Percentiles rank a stretch among this genome's conserved stretches.
Conservation (phyloP, 2,329 filamentous ascomycete species). For the Clonostachys chloroleuca region DNA sequence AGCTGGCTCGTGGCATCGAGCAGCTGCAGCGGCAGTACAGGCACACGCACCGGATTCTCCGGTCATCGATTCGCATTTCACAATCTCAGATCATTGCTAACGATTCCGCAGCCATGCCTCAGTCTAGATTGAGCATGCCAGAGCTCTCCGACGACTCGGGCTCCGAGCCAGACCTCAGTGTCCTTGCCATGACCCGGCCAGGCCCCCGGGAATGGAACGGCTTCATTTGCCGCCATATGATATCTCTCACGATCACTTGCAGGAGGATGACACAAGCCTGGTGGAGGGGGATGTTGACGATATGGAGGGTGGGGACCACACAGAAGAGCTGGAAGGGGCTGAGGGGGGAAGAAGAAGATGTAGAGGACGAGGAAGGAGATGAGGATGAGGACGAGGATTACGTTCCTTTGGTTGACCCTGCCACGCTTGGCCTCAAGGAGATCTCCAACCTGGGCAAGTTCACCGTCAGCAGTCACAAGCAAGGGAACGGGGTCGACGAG, state of each 20-base stretch:
- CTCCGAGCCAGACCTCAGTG: slow-evolving; percentile 29
- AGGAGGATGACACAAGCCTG: slow-evolving; percentile 17
- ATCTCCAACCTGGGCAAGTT: slow-evolving; percentile 81
- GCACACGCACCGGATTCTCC: background rate
- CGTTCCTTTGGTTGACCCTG: slow-evolving; percentile 44
- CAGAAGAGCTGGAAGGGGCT: too few relatives aligned
- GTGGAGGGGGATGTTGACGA: slow-evolving; percentile 1
- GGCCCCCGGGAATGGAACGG: slow-evolving; percentile 3
- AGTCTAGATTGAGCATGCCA: slow-evolving; percentile 28
- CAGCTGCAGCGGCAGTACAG: background rate
- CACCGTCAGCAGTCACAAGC: slow-evolving; percentile 78
- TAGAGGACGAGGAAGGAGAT: slow-evolving; percentile 28
- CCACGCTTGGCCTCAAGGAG: slow-evolving; percentile 63
- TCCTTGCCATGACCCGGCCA: slow-evolving; percentile 19
- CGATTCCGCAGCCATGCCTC: slow-evolving; percentile 6
- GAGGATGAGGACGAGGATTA: slow-evolving; percentile 27
- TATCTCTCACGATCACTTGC: slow-evolving; percentile 12
- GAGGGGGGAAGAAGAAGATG: slow-evolving; percentile 14
- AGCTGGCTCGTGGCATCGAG: slow-evolving; percentile 2
- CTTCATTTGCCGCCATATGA: slow-evolving; percentile 10
- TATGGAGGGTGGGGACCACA: too few relatives aligned
- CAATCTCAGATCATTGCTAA: background rate
- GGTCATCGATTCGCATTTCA: background rate
- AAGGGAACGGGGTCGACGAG: slow-evolving; percentile 73
- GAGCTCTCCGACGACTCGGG: slow-evolving; percentile 24